Conservation (phyloP, 176 grass and related monocot species). For the Leersia perrieri region DNA sequence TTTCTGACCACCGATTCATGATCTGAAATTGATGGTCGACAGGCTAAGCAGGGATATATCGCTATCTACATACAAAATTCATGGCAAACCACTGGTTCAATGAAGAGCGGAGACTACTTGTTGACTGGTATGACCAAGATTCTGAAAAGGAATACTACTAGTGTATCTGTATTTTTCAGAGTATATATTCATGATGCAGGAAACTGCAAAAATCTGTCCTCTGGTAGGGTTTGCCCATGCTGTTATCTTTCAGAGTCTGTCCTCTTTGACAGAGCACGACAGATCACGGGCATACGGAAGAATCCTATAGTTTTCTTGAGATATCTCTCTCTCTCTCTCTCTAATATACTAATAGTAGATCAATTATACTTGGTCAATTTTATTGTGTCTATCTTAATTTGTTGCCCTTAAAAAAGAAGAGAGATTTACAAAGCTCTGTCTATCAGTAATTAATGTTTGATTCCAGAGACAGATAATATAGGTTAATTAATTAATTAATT, state of each 20-base stretch:
- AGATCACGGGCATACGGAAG: slow-evolving; percentile 23
- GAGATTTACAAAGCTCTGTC: too few species aligned
- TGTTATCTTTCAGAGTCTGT: neutral
- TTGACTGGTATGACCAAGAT: slow-evolving; percentile 19
- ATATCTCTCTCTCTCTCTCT: neutral
- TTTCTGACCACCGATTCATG: too few species aligned
- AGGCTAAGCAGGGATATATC: too few species aligned
- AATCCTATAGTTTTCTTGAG: neutral
- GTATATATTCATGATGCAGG: neutral
- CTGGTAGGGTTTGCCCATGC: neutral
- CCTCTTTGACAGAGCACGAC: neutral
- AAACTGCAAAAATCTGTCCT: slow-evolving; percentile 2
- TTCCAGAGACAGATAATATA: too few species aligned
- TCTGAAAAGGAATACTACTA: neutral
- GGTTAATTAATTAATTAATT: neutral
- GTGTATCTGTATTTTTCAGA: neutral
- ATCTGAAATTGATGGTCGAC: neutral
- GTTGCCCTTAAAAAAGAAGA: neutral
- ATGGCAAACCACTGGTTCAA: neutral
- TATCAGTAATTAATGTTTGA: too few species aligned
- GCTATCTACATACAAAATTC: neutral
- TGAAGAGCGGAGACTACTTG: neutral
- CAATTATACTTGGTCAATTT: neutral
- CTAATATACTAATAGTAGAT: too few species aligned
- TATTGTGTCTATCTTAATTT: neutral